Conservation (phyloP, 805 yeast genomes). For the Schwanniomyces occidentalis region DNA sequence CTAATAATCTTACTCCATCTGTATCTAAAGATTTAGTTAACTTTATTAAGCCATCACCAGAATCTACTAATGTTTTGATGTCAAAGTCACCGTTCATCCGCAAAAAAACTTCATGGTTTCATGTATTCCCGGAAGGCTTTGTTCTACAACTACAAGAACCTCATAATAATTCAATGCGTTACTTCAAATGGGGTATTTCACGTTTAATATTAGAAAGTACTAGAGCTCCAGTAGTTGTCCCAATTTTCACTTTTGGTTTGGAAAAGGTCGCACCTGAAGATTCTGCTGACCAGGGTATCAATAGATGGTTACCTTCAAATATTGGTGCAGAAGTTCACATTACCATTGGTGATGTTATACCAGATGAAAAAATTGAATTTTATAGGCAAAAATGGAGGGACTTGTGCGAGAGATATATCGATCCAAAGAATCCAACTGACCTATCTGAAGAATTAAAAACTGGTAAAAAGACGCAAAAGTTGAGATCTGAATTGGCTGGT, state of each 20-base stretch:
- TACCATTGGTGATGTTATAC: conserved; percentile 69
- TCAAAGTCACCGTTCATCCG: conserved; percentile 55
- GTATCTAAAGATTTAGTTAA: conserved; percentile 17
- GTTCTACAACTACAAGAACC: conserved; percentile 86
- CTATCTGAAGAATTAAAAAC: conserved; percentile 59
- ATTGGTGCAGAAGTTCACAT: conserved; percentile 68
- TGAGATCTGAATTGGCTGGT: conserved; percentile 71
- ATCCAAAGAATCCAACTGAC: conserved; percentile 54
- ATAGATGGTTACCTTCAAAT: conserved; percentile 60
- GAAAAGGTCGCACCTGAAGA: conserved; percentile 85
- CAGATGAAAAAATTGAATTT: conserved; percentile 54
- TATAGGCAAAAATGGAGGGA: conserved; percentile 73
- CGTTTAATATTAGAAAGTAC: conserved; percentile 81
- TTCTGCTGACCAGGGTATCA: conserved; percentile 53
- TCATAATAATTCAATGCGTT: conserved; percentile 82
- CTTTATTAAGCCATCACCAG: conserved; percentile 27
- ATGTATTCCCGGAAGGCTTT: conserved; percentile 92
- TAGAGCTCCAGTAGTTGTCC: conserved; percentile 80
- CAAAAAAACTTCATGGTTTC: conserved; percentile 81
- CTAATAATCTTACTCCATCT: conserved; percentile 17
- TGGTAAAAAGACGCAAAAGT: conserved; percentile 63
- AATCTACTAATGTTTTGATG: conserved; percentile 31
- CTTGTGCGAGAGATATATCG: conserved; percentile 55
- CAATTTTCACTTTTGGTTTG: conserved; percentile 83
- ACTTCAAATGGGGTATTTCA: conserved; percentile 94